Evolutionary conservation across 805 yeast genomes (phyloP).

Genomic region (Middelhovenomyces tepae): DNA sequence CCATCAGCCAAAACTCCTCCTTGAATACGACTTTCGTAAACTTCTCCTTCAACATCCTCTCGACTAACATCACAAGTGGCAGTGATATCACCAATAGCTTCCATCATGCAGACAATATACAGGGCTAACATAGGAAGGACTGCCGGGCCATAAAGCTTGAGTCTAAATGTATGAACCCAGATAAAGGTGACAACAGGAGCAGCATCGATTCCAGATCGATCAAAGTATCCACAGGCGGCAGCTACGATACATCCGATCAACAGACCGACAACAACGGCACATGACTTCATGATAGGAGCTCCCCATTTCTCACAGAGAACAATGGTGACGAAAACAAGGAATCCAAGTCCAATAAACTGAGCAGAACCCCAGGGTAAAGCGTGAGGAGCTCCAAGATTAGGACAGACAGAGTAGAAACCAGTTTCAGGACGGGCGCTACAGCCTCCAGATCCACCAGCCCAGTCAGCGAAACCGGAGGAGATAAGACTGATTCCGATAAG

Average conservation of each 20-base stretch:
- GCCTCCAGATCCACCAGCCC: slow-evolving; percentile 75
- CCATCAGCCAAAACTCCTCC: slow-evolving; percentile 93
- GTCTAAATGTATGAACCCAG: slow-evolving; percentile 80
- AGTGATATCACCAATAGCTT: slow-evolving; percentile 89
- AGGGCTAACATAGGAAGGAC: slow-evolving; percentile 81
- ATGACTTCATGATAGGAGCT: slow-evolving; percentile 87
- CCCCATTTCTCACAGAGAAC: slow-evolving; percentile 79
- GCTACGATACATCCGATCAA: slow-evolving; percentile 87
- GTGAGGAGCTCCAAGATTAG: slow-evolving; percentile 43
- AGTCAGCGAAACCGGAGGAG: slow-evolving; percentile 66
- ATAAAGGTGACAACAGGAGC: slow-evolving; percentile 81
- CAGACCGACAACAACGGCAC: slow-evolving; percentile 83
- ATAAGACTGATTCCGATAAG: slow-evolving; percentile 70
- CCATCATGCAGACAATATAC: slow-evolving; percentile 77
- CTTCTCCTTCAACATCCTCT: slow-evolving; percentile 70
- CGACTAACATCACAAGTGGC: slow-evolving; percentile 91
- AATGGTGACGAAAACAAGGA: slow-evolving; percentile 67
- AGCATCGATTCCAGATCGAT: slow-evolving; percentile 41
- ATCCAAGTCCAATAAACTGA: slow-evolving; percentile 78
- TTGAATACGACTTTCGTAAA: slow-evolving; percentile 78
- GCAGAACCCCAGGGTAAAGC: slow-evolving; percentile 77
- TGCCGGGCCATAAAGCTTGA: slow-evolving; percentile 72
- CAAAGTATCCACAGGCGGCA: slow-evolving; percentile 81
- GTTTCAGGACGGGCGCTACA: slow-evolving; percentile 24
- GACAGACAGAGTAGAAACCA: slow-evolving; percentile 43